These are phyloP conservation scores for Madurella mycetomatis DNA, from an alignment of 2,329 filamentous ascomycete genomes.

Conservation along the genomic window DNA sequence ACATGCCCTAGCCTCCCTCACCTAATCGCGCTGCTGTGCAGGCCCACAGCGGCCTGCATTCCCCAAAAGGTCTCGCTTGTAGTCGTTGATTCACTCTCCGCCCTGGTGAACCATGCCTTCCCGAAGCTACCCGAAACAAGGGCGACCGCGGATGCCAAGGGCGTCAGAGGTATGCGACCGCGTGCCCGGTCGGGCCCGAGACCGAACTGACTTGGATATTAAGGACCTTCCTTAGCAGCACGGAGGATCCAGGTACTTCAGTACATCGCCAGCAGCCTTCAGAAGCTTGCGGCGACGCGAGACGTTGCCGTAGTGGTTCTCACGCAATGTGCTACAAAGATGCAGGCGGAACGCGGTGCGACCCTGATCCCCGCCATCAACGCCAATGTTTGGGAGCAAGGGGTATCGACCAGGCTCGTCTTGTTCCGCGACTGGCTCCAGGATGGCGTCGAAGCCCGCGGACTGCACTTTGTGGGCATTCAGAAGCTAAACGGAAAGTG, in stretches of 20 bases:
- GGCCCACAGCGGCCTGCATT: conserved; percentile 60
- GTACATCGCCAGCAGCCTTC: conserved; percentile 63
- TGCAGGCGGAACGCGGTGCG: conserved; percentile 62
- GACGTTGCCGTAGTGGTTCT: conserved; percentile 71
- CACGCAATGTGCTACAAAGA: conserved; percentile 77
- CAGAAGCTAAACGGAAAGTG: conserved; percentile 59
- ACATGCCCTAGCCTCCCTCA: conserved; percentile 61
- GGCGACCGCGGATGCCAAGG: conserved; percentile 33
- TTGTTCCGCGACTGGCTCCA: conserved; percentile 74
- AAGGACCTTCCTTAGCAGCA: conserved; percentile 17
- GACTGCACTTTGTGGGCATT: conserved; percentile 57
- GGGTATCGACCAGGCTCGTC: conserved; percentile 66
- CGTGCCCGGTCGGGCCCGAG: not conserved
- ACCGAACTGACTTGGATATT: conserved; percentile 10
- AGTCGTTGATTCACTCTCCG: conserved; percentile 73
- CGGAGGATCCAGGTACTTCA: conserved; percentile 49
- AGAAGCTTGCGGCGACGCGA: conserved; percentile 69
- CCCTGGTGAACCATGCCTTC: conserved; percentile 71
- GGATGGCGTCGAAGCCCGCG: conserved; percentile 41
- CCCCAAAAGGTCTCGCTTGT: conserved; percentile 61
- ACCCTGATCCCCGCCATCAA: conserved; percentile 71
- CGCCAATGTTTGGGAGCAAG: conserved; percentile 74
- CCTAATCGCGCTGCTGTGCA: conserved; percentile 68
- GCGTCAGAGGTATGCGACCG: conserved; percentile 36
- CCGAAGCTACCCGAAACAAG: conserved; percentile 51